Conservation (phyloP, 768 basidiomycete species). For the Mycena vulgaris region DNA sequence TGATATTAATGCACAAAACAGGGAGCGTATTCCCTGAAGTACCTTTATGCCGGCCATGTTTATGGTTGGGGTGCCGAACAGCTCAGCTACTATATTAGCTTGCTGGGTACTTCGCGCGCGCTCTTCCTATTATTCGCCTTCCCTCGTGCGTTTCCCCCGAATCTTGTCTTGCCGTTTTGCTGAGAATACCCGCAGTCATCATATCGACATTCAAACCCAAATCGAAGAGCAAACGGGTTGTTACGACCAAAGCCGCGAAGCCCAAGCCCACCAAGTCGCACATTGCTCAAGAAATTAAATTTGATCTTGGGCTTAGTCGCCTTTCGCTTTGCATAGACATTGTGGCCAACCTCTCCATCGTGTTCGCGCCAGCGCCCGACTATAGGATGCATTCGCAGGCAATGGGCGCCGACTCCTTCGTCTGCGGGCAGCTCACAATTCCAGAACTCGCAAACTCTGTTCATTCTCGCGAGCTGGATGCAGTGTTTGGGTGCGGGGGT, state of each 20-base stretch:
- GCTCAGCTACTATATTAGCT: constrained; percentile 83
- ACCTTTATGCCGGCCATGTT: constrained; percentile 82
- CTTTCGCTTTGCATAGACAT: constrained; percentile 78
- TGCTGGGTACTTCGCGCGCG: constrained; percentile 73
- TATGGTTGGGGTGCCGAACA: constrained; percentile 84
- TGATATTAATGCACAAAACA: constrained; percentile 41
- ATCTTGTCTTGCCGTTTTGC: not conserved
- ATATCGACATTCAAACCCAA: constrained; percentile 72
- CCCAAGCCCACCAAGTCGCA: constrained; percentile 66
- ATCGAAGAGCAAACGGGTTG: constrained; percentile 12
- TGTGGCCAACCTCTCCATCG: constrained; percentile 71
- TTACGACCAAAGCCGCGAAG: constrained; percentile 41
- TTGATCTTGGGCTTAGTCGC: constrained; percentile 76
- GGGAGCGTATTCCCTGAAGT: constrained; percentile 86
- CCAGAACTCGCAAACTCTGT: constrained; percentile 59
- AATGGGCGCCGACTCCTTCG: constrained; percentile 2
- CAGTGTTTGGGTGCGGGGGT: constrained; percentile 75
- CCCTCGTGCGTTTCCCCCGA: constrained; percentile 50
- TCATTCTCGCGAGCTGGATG: constrained; percentile 73
- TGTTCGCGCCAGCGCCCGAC: constrained; percentile 64
- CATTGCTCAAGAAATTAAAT: constrained; percentile 75
- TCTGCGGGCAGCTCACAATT: constrained; percentile 8
- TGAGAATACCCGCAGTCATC: constrained; percentile 59
- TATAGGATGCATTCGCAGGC: constrained; percentile 46
- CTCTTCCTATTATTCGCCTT: constrained; percentile 68